Conservation (phyloP, 768 basidiomycete genomes). For the Naematelia aurantialba region DNA sequence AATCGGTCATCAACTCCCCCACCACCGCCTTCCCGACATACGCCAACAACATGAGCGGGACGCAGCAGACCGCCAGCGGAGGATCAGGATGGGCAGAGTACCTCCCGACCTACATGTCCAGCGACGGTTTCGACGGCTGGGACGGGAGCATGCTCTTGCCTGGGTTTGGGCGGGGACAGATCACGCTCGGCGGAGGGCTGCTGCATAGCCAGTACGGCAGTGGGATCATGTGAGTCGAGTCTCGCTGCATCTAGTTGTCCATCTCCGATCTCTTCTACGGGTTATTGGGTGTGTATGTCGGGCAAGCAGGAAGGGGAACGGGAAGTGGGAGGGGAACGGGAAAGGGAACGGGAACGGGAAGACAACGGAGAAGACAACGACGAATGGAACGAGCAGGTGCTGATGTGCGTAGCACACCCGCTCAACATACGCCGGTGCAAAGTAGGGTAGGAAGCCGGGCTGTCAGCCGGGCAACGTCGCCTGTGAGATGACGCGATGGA, state of each 20-base stretch:
- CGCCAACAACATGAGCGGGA: background rate
- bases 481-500: conserved; percentile 5
- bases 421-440: conserved; percentile 37
- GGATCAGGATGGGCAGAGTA: conserved; percentile 41
- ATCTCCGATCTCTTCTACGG: too few species aligned
- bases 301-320: background rate
- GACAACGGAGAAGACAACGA: background rate
- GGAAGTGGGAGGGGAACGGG: background rate
- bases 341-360: background rate
- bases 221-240: conserved; percentile 43
- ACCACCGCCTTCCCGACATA: conserved; percentile 13
- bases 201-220: conserved; percentile 43
- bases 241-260: background rate
- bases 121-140: conserved; percentile 46
- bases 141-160: conserved; percentile 46
- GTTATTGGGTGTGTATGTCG: too few species aligned
- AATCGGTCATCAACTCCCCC: conserved; percentile 35
- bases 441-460: conserved; percentile 31
- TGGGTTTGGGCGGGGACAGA: conserved; percentile 43
- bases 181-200: conserved; percentile 40
- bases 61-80: background rate
- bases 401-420: conserved; percentile 26
- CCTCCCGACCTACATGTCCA: conserved; percentile 38
- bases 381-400: background rate
- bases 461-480: conserved; percentile 33